phyloP scores from a whole-genome alignment of 2,329 filamentous ascomycete species.

The Exophiala viscosa region DNA sequence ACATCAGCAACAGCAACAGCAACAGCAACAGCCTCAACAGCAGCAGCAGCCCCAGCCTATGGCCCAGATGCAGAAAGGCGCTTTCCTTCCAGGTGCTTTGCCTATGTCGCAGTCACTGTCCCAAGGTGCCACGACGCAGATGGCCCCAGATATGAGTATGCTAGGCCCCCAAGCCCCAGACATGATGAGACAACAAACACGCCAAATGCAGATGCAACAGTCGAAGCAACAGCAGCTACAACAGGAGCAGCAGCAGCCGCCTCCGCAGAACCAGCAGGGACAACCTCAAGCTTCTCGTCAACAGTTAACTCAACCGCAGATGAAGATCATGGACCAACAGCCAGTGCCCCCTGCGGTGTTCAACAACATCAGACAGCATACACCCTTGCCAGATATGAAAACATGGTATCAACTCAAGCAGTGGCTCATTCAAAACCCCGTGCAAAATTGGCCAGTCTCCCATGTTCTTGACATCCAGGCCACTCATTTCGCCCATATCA shows the following conservation, averaged over 20 bases:
- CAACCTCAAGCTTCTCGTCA: constrained; percentile 16
- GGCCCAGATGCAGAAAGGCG: constrained; percentile 18
- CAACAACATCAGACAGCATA: constrained; percentile 20
- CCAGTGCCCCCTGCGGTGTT: constrained; percentile 19
- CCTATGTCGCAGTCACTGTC: constrained; percentile 29
- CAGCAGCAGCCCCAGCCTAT: constrained; percentile 10
- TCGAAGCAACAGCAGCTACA: constrained; percentile 32
- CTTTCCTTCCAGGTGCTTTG: constrained; percentile 19
- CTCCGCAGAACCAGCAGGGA: constrained; percentile 22
- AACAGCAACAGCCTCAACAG: constrained; percentile 4
- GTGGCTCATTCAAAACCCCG: constrained; percentile 21
- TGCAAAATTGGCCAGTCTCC: constrained; percentile 18
- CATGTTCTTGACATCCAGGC: constrained; percentile 24
- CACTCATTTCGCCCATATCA: constrained; percentile 21
- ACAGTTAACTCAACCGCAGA: constrained; percentile 22
- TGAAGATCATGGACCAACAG: constrained; percentile 26
- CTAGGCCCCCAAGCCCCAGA: constrained; percentile 21
- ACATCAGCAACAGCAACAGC: constrained; percentile 1
- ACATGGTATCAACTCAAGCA: constrained; percentile 26
- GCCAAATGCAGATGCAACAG: constrained; percentile 24
- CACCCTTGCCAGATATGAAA: constrained; percentile 17
- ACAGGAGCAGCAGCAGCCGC: constrained; percentile 28
- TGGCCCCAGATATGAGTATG: constrained; percentile 14
- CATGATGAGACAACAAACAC: constrained; percentile 22
- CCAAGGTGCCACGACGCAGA: constrained; percentile 19